A percentile compares a stretch with the other conserved stretches of the same genome.
phyloP scores from a whole-genome alignment of 2,329 filamentous ascomycete genomes.

The Talaromyces sp. region DNA sequence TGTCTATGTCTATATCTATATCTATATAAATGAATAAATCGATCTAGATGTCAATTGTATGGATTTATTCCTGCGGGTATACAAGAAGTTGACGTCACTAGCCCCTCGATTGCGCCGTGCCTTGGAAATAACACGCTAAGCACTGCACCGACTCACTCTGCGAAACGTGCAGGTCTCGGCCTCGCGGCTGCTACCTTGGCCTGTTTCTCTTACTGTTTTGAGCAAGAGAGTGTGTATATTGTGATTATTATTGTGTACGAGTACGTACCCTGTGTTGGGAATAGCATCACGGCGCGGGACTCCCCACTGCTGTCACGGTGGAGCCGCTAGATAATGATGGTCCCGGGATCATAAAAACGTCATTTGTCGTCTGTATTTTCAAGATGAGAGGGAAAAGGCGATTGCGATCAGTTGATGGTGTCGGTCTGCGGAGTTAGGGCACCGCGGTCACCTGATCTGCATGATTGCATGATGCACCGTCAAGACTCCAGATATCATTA shows the following conservation, averaged over 20 bases:
- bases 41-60: too few species aligned
- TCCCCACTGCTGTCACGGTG: not conserved
- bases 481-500: too few species aligned
- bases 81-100: constrained; percentile 5
- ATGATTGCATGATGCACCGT: not conserved
- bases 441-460: not conserved
- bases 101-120: not conserved
- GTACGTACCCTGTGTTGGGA: not conserved
- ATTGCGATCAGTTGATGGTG: not conserved
- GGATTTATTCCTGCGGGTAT: not conserved
- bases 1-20: too few species aligned
- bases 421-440: not conserved
- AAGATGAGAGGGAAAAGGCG: not conserved
- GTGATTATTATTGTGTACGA: too few species aligned
- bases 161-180: not conserved
- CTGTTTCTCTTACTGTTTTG: not conserved
- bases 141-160: not conserved
- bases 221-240: not conserved
- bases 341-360: not conserved
- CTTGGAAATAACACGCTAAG: constrained; percentile 12
- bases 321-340: not conserved
- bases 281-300: not conserved
- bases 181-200: not conserved
- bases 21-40: too few species aligned
- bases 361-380: not conserved